Evolutionary conservation across 257 asterid genomes (phyloP), one percentile per base, ranked within the genome.

Genomic region (Jacaranda copaia): DNA sequence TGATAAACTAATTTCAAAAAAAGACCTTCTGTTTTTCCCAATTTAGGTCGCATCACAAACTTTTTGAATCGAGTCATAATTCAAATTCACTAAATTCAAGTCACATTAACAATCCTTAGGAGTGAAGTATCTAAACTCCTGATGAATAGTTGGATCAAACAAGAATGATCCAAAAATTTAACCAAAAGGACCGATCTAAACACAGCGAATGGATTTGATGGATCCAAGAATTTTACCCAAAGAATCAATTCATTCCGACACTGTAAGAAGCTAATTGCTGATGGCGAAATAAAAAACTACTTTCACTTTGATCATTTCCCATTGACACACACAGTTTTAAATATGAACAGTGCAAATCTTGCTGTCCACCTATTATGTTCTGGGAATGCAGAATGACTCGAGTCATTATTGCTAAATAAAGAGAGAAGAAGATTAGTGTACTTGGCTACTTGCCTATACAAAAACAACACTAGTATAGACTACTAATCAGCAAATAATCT

Each of bases 401-500:
- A 77, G 25, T 59, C 81, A 77, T 70, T 70, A 77, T 74, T 74
- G 81, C 74, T 52, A 57, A 57, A 78, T 46, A 70, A 81, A 81
- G 76, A 65, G 81, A 58, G 46, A 68, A 62, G 13, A 52, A 13
- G 63, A 25, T 51, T 66, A 71, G 39, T 59, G 76, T 75, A 77
- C 85, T 70, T 77, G 68, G 45, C 83, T 64, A 78, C 40, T 38
- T 45, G 65, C 56, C 79, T 65, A 63, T 16, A 25, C 32, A 25
- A 25, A 25, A 25, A 25, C 32, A 25, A 25, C 32, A 25, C 32
- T 25, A 25, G 32, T 25, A 25, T 25, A 25, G 32, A 70, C 69
- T 55, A 73, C 63, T 55, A 76, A 80, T 78, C 78, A 79, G 79
- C 83, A 87, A 25, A 80, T 82, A 65, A 80, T 87, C 81, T 70